phyloP scores from a whole-genome alignment of 768 basidiomycete species.

The Psilocybe sp. region DNA sequence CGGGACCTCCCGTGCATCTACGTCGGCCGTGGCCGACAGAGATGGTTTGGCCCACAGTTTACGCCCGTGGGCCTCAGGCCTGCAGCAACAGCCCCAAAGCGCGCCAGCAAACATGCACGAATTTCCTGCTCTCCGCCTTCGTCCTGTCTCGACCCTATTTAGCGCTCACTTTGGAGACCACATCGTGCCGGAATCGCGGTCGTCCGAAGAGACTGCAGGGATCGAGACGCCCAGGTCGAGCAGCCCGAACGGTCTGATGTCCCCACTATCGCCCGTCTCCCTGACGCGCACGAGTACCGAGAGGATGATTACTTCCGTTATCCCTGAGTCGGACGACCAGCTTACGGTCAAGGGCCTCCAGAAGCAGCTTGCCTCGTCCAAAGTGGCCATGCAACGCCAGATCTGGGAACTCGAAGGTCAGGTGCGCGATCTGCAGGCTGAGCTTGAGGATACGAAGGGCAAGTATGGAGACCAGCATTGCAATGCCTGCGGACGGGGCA shows the following conservation, averaged over 20 bases:
- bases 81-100: conserved; percentile 42
- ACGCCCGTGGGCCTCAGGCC: too few relatives aligned
- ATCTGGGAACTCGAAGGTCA: conserved; percentile 76
- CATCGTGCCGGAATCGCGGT: conserved; percentile 32
- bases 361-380: conserved; percentile 55
- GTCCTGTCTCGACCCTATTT: conserved; percentile 76
- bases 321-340: conserved; percentile 3
- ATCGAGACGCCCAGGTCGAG: conserved; percentile 44
- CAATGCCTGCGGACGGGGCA: conserved; percentile 58
- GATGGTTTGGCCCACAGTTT: too few relatives aligned
- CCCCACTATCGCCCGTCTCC: conserved; percentile 17
- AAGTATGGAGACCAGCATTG: conserved; percentile 40
- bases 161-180: conserved; percentile 63
- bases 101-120: conserved; percentile 63
- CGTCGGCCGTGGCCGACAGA: conserved; percentile 19
- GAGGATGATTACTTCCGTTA: conserved; percentile 19
- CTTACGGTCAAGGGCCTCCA: conserved; percentile 50
- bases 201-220: conserved; percentile 27
- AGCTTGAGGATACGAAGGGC: conserved; percentile 53
- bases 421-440: conserved; percentile 66
- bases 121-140: conserved; percentile 66
- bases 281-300: conserved; percentile 9
- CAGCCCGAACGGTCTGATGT: conserved; percentile 17
- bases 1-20: conserved; percentile 16
- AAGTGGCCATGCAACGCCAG: conserved; percentile 68